A percentile compares a stretch with the other conserved stretches of the same genome.
phyloP scores from a whole-genome alignment of 2,329 filamentous ascomycete species.

The Ciborinia camelliae region DNA sequence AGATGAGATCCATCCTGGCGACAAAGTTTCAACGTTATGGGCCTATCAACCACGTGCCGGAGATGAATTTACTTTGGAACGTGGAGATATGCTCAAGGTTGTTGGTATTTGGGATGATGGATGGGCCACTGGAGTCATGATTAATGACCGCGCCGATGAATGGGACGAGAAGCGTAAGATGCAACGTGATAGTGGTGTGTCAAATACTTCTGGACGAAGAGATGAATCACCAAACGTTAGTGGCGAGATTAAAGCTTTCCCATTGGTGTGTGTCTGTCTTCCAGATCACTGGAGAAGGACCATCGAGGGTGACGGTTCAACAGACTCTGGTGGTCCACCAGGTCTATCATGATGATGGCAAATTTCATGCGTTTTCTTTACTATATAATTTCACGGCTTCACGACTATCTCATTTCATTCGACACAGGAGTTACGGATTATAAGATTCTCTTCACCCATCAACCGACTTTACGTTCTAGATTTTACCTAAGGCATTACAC shows the following conservation, averaged over 20 bases:
- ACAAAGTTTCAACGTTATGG: conserved; percentile 89
- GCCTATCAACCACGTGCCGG: conserved; percentile 91
- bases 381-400: conserved; percentile 32
- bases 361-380: background rate
- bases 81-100: conserved; percentile 97
- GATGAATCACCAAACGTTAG: conserved; percentile 62
- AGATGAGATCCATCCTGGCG: conserved; percentile 89
- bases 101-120: conserved; percentile 99
- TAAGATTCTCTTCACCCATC: conserved; percentile 5
- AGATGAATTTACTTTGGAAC: conserved; percentile 89
- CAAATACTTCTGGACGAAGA: conserved; percentile 66
- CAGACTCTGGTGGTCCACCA: conserved; percentile 52
- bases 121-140: conserved; percentile 89
- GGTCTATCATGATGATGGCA: conserved; percentile 22
- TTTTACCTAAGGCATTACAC: conserved; percentile 25
- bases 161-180: conserved; percentile 74
- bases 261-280: conserved; percentile 90
- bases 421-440: conserved; percentile 32
- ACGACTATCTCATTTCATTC: conserved; percentile 32
- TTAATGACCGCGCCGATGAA: conserved; percentile 81
- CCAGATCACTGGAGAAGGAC: conserved; percentile 97
- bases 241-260: conserved; percentile 96
- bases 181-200: conserved; percentile 91
- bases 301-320: conserved; percentile 81
- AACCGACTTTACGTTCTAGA: conserved; percentile 29